Evolutionary conservation across 306 rosid species (phyloP).

Genomic region (Hippophae gyantsensis): DNA sequence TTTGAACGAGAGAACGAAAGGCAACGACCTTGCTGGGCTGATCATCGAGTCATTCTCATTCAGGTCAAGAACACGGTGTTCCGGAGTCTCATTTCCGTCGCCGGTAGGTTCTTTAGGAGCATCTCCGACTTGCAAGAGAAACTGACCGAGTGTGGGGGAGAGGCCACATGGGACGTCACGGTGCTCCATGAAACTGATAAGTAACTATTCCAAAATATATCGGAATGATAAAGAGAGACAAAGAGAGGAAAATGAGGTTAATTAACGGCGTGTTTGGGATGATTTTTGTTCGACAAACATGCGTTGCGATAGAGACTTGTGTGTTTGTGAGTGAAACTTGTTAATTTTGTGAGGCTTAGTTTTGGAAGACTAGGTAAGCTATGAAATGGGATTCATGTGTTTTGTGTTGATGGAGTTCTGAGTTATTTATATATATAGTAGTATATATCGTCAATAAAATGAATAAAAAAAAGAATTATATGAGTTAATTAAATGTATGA

Average conservation of each 20-base stretch:
- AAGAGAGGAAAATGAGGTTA: neutral
- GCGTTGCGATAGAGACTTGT: neutral
- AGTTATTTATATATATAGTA: too few relatives aligned
- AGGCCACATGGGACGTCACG: conserved; percentile 18
- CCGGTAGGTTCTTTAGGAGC: conserved; percentile 51
- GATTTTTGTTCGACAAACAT: neutral
- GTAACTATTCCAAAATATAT: neutral
- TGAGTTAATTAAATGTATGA: too few relatives aligned
- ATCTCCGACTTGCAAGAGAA: conserved; percentile 71
- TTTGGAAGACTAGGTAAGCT: neutral
- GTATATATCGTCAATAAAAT: too few relatives aligned
- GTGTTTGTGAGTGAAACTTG: neutral
- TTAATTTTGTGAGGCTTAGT: neutral
- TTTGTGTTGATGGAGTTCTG: neutral
- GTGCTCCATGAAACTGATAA: conserved; percentile 32
- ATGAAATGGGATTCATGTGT: neutral
- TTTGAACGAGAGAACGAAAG: conserved; percentile 64
- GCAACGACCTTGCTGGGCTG: conserved; percentile 42
- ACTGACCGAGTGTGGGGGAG: conserved; percentile 58
- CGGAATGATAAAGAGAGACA: neutral
- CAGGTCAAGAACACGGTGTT: conserved; percentile 48
- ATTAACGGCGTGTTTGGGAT: neutral
- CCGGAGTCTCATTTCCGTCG: conserved; percentile 67
- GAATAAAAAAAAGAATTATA: too few relatives aligned
- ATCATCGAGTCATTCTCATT: conserved; percentile 3